Percentiles rank a stretch among this genome's conserved stretches.
phyloP scores from a whole-genome alignment of 257 asterid species.

The Prunella vulgaris region DNA sequence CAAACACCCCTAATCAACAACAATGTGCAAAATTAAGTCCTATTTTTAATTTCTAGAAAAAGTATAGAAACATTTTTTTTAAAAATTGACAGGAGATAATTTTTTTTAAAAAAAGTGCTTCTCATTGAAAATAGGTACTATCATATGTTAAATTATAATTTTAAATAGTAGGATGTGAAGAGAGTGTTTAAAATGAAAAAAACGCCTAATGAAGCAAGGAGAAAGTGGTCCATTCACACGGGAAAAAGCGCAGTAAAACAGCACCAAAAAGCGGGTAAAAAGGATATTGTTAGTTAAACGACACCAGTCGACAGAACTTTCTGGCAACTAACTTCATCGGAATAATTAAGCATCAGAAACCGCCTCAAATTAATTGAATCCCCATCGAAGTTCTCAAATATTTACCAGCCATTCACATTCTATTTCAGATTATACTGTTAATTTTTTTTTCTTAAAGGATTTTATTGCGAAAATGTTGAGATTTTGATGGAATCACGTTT shows the following conservation, averaged over 20 bases:
- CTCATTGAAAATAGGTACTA: too few relatives aligned
- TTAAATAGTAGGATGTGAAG: too few relatives aligned
- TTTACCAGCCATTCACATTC: neutral
- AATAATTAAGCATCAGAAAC: neutral
- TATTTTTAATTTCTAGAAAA: too few relatives aligned
- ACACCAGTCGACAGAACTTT: constrained; percentile 8
- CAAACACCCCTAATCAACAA: too few relatives aligned
- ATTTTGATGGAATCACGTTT: neutral
- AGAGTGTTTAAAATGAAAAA: too few relatives aligned
- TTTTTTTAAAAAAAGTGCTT: too few relatives aligned
- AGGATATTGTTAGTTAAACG: constrained; percentile 28
- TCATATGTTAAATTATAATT: too few relatives aligned
- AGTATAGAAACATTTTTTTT: too few relatives aligned
- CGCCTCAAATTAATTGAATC: neutral
- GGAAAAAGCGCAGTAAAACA: neutral
- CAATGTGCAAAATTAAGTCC: too few relatives aligned
- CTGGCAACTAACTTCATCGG: constrained; percentile 8
- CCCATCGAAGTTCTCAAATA: neutral
- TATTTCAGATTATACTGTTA: neutral
- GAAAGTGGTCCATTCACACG: constrained; percentile 16
- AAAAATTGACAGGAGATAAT: too few relatives aligned
- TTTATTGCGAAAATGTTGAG: neutral
- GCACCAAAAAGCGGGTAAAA: neutral
- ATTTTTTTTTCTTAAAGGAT: neutral
- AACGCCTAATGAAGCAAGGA: neutral